Percentiles rank a stretch among this genome's conserved stretches.
Conservation (phyloP, 164 flowering plant species). For the Hamamelis virginiana region DNA sequence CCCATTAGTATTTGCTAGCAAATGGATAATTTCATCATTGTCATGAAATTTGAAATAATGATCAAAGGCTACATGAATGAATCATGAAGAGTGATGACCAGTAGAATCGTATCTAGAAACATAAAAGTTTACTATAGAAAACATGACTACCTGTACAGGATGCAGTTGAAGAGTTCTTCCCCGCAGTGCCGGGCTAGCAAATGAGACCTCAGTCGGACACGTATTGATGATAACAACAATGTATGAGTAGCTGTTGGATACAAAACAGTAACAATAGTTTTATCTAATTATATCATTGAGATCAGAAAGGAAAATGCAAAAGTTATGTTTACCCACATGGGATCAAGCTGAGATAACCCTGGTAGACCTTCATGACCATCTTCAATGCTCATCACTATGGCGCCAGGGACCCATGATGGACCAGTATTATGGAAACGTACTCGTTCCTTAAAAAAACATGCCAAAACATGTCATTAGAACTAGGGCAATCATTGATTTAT, state of each 20-base stretch:
- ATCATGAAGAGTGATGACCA: too few relatives aligned
- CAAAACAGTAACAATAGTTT: not conserved
- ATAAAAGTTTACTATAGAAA: too few relatives aligned
- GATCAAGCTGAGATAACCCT: slow-evolving; percentile 78
- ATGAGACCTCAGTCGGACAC: slow-evolving; percentile 51
- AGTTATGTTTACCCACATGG: slow-evolving; percentile 46
- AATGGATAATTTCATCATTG: too few relatives aligned
- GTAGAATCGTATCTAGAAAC: too few relatives aligned
- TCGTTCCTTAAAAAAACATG: slow-evolving; percentile 52
- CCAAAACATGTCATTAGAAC: not conserved
- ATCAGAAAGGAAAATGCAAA: not conserved
- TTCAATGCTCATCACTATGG: slow-evolving; percentile 91
- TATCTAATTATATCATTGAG: not conserved
- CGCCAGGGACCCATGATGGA: slow-evolving; percentile 71
- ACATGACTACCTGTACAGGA: slow-evolving; percentile 68
- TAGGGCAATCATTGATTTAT: too few relatives aligned
- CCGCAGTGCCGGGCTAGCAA: slow-evolving; percentile 42
- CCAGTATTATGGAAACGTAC: slow-evolving; percentile 82
- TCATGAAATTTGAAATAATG: too few relatives aligned
- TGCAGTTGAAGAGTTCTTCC: slow-evolving; percentile 61
- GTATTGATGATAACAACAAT: slow-evolving; percentile 68
- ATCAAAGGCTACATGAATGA: too few relatives aligned
- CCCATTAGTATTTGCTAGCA: not conserved
- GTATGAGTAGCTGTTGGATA: slow-evolving; percentile 58
- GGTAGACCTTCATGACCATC: slow-evolving; percentile 80